A percentile compares a stretch with the other conserved stretches of the same genome.
phyloP scores from a whole-genome alignment of 495 filamentous ascomycete genomes.

The Aspergillus leporis region DNA sequence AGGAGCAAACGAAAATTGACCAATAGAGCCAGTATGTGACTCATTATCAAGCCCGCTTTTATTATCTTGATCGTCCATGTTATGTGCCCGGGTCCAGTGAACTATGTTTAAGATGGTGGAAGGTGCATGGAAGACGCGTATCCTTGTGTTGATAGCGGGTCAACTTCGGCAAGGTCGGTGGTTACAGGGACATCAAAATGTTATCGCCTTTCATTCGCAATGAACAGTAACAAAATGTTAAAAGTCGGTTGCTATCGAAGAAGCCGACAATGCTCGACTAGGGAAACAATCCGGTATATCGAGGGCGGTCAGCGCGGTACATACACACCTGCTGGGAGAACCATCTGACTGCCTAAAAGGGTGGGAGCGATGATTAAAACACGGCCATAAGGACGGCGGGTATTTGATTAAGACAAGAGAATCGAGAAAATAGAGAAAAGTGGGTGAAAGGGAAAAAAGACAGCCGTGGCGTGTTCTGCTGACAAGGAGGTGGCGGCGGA shows the following conservation, averaged over 20 bases:
- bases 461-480: slow-evolving; percentile 38
- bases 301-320: slow-evolving; percentile 28
- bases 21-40: slow-evolving; percentile 43
- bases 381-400: slow-evolving; percentile 11
- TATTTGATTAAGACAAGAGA: slow-evolving; percentile 6
- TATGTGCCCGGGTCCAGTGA: slow-evolving; percentile 17
- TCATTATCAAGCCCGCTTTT: slow-evolving; percentile 21
- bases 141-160: slow-evolving; percentile 16
- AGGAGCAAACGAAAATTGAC: slow-evolving; percentile 69
- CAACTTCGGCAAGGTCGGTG: slow-evolving; percentile 16
- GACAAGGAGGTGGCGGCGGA: slow-evolving; percentile 41
- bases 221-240: not conserved
- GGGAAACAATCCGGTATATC: slow-evolving; percentile 18
- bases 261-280: slow-evolving; percentile 11
- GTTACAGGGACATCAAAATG: slow-evolving; percentile 20
- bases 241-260: not conserved
- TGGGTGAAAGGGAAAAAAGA: slow-evolving; percentile 7
- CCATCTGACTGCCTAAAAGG: slow-evolving; percentile 28
- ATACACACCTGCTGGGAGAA: slow-evolving; percentile 24
- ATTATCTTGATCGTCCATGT: slow-evolving; percentile 36
- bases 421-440: slow-evolving; percentile 11
- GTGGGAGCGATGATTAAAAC: slow-evolving; percentile 19
- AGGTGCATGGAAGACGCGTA: slow-evolving; percentile 24
- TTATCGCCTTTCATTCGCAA: slow-evolving; percentile 16
- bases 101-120: slow-evolving; percentile 14